A percentile compares a stretch with the other conserved stretches of the same genome.
Evolutionary conservation across 2,329 filamentous ascomycete genomes (phyloP).

Genomic region (Alternaria gaisen): DNA sequence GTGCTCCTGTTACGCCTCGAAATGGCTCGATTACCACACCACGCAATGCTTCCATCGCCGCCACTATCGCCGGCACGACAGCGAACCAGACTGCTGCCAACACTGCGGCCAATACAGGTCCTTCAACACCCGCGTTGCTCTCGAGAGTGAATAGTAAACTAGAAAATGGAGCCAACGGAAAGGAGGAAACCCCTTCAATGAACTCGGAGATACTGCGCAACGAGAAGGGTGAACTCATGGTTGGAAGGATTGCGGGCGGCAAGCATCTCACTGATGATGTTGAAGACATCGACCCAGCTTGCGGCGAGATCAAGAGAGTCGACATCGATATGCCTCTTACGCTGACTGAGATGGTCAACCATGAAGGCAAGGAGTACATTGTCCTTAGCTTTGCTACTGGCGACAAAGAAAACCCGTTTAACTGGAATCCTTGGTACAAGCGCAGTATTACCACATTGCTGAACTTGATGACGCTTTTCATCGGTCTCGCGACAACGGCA

Average conservation of each 20-base stretch:
- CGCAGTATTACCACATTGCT: slow-evolving; percentile 39
- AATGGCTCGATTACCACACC: slow-evolving; percentile 24
- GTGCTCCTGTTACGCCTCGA: slow-evolving; percentile 23
- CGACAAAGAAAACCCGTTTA: slow-evolving; percentile 39
- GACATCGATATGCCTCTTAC: slow-evolving; percentile 42
- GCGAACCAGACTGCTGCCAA: slow-evolving; percentile 22
- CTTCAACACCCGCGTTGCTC: slow-evolving; percentile 20
- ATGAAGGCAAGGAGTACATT: slow-evolving; percentile 38
- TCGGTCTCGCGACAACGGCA: slow-evolving; percentile 38
- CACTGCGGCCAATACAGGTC: slow-evolving; percentile 22
- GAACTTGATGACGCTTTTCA: slow-evolving; percentile 40
- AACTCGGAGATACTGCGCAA: slow-evolving; percentile 31
- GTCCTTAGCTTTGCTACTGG: slow-evolving; percentile 37
- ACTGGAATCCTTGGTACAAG: slow-evolving; percentile 43
- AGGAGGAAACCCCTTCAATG: slow-evolving; percentile 14
- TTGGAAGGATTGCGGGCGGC: slow-evolving; percentile 36
- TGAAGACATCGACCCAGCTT: slow-evolving; percentile 36
- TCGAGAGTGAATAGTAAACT: slow-evolving; percentile 27
- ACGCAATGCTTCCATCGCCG: slow-evolving; percentile 21
- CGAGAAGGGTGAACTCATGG: slow-evolving; percentile 35
- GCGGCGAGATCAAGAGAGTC: slow-evolving; percentile 35
- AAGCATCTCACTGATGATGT: slow-evolving; percentile 31
- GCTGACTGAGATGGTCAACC: slow-evolving; percentile 36
- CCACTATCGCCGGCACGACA: slow-evolving; percentile 21
- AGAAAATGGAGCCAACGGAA: slow-evolving; percentile 4